Evolutionary conservation across 306 rosid genomes (phyloP).

Genomic region (Ormosia emarginata): DNA sequence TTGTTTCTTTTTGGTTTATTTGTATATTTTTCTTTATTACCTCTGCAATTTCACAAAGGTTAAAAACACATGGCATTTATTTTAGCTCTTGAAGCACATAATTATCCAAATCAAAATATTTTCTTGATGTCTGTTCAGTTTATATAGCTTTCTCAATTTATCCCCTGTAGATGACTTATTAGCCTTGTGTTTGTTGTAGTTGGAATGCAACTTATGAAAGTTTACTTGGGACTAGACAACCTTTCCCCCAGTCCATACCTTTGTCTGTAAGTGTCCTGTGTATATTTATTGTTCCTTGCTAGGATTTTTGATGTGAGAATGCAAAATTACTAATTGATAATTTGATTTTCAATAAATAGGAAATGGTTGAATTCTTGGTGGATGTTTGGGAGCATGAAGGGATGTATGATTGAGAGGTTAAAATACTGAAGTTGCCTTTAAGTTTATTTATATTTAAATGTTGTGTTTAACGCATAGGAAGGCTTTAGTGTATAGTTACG

Average conservation of each 20-base stretch:
- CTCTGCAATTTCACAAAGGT: neutral
- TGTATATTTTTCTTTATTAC: neutral
- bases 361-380: conserved; percentile 88
- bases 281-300: conserved; percentile 14
- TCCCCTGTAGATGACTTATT: neutral
- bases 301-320: conserved; percentile 13
- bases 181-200: conserved; percentile 46
- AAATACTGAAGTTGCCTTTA: conserved; percentile 25
- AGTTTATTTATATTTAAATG: conserved; percentile 30
- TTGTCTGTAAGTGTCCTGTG: conserved; percentile 64
- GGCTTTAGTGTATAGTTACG: conserved; percentile 39
- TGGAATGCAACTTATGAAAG: conserved; percentile 76
- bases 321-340: conserved; percentile 17
- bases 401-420: conserved; percentile 61
- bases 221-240: conserved; percentile 69
- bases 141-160: neutral
- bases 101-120: neutral
- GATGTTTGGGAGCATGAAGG: conserved; percentile 92
- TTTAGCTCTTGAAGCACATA: conserved; percentile 5
- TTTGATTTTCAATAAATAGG: conserved; percentile 42
- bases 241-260: conserved; percentile 66
- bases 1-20: neutral
- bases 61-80: neutral
- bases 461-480: conserved; percentile 30
- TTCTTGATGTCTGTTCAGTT: neutral